Conservation (phyloP, 225 moss, liverwort and hornwort species). For the Pseudoscleropodium purum region DNA sequence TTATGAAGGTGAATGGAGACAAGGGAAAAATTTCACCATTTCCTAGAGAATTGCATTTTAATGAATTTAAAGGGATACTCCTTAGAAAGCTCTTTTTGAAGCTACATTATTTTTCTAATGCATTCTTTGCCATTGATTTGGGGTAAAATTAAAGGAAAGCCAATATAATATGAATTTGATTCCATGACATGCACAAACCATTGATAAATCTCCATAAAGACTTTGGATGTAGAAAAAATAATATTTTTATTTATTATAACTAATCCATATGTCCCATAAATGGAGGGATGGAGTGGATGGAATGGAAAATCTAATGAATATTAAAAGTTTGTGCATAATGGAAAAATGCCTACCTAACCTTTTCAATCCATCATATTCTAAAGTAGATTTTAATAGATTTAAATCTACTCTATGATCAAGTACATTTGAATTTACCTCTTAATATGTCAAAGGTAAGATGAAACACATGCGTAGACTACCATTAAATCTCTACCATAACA, state of each 20-base stretch:
- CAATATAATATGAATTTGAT: not conserved
- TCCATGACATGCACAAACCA: not conserved
- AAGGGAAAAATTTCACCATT: too few species aligned
- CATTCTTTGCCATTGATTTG: too few species aligned
- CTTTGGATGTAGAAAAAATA: not conserved
- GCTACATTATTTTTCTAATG: too few species aligned
- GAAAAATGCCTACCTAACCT: accelerated
- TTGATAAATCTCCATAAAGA: not conserved
- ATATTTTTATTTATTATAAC: not conserved
- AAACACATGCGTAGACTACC: accelerated
- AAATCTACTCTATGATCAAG: accelerated
- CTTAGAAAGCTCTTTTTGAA: too few species aligned
- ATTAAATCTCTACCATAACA: accelerated
- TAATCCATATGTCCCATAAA: not conserved
- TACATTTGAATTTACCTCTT: not conserved
- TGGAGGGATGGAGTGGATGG: too few species aligned
- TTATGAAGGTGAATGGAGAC: too few species aligned
- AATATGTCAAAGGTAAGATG: not conserved
- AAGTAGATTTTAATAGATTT: not conserved
- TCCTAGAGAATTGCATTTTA: too few species aligned
- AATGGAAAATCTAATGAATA: not conserved
- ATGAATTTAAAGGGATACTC: too few species aligned
- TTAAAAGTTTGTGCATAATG: not conserved
- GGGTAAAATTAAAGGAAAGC: too few species aligned
- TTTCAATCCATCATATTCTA: not conserved